Evolutionary conservation across 176 grass and related monocot species (phyloP), one percentile per base, ranked within the genome.

Genomic region (Eragrostis curvula): DNA sequence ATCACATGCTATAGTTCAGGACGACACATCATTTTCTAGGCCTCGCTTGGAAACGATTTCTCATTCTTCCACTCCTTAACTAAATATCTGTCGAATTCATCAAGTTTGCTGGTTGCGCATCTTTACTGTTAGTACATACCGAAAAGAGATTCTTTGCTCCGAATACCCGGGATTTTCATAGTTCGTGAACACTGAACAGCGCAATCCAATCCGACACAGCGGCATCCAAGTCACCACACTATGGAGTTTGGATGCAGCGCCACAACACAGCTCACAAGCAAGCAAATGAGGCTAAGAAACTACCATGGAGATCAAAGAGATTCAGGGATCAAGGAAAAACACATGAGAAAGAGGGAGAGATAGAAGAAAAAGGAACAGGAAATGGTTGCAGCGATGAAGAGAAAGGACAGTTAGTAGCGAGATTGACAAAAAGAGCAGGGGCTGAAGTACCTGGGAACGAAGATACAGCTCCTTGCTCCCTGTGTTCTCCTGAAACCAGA

Each of bases 401-500:
- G 3, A 23, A 0, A 5, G 0, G 25, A 27, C n/a, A n/a, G n/a
- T n/a, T n/a, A 6, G 3, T 12, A 7, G 1, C 53, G 2, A 4
- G 24, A 28, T 43, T 18, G 20, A 24, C 28, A 79, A 4, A 13
- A 14, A 29, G 16, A 8, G 50, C 21, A 7, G 3, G 17, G 18
- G 44, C 3, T 42, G 3, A 9, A 2, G 68, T 74, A 29, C 21
- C 74, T 77, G 56, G 27, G 8, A 45, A 27, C 3, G 41, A 25
- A 70, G 67, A 21, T 25, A 9, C 58, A 12, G 25, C 13, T 24
- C 6, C 21, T 43, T 45, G 30, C 27, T 32, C 36, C 21, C 0
- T 6, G 49, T 21, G 2, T 5, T 59, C 12, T 8, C 0, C 66
- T 27, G 27, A 27, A 52, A 47, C 13, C 43, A 76, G 83, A 71